Conservation (phyloP, 1,284 basidiomycete species). For the Microbotryomycetes sp. region DNA sequence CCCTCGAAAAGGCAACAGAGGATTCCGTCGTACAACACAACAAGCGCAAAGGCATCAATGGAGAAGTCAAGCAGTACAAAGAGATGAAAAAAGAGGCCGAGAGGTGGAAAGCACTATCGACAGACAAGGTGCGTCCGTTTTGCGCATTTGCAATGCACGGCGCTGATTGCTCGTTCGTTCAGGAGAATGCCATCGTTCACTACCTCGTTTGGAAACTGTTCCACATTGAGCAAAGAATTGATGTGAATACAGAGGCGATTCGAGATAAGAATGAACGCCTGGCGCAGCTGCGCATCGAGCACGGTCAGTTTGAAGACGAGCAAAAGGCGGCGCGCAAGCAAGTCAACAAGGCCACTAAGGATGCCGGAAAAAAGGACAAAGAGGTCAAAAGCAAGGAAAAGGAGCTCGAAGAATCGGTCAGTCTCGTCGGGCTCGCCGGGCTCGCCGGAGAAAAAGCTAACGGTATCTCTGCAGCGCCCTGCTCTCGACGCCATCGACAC, state of each 20-base stretch:
- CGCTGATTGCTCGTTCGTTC: neutral
- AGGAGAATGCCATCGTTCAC: constrained; percentile 74
- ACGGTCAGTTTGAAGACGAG: constrained; percentile 54
- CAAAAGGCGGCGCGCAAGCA: constrained; percentile 68
- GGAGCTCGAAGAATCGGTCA: constrained; percentile 69
- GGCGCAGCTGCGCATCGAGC: constrained; percentile 58
- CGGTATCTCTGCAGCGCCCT: constrained; percentile 63
- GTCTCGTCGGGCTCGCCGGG: constrained; percentile 54
- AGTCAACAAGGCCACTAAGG: constrained; percentile 67
- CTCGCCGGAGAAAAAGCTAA: constrained; percentile 52
- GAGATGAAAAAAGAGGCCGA: constrained; percentile 93
- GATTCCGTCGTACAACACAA: constrained; percentile 89
- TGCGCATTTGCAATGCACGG: too few species aligned
- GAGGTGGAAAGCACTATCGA: constrained; percentile 69
- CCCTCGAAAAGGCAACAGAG: constrained; percentile 83
- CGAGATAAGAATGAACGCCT: constrained; percentile 64
- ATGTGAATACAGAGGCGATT: constrained; percentile 61
- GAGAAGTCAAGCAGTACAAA: constrained; percentile 94
- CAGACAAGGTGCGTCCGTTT: constrained; percentile 44
- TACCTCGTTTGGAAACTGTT: constrained; percentile 83
- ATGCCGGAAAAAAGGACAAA: constrained; percentile 66
- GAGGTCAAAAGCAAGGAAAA: constrained; percentile 74
- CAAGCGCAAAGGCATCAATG: constrained; percentile 83
- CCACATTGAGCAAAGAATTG: constrained; percentile 77
- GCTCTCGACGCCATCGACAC: constrained; percentile 73